Conservation (phyloP, 179 eudicot genomes). For the Spergularia azorica region DNA sequence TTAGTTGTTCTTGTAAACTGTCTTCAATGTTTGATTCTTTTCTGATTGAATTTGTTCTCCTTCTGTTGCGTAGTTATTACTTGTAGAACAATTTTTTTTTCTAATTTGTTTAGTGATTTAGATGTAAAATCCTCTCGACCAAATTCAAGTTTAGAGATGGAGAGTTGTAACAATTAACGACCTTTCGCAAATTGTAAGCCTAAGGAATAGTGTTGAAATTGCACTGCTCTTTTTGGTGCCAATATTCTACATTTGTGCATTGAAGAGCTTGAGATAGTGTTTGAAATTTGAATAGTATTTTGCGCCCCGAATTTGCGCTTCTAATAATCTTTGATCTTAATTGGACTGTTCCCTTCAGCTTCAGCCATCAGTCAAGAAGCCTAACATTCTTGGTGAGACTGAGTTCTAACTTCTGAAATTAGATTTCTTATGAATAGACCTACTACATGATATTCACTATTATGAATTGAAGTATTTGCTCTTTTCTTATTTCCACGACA, state of each 20-base stretch:
- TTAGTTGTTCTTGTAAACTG: constrained; percentile 42
- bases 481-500: background rate
- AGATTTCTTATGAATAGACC: background rate
- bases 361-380: background rate
- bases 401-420: background rate
- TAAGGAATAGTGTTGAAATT: background rate
- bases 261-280: background rate
- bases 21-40: constrained; percentile 41
- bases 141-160: background rate
- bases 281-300: background rate
- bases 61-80: constrained; percentile 18
- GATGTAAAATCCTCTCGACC: background rate
- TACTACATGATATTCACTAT: too few relatives aligned
- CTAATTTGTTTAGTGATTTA: background rate
- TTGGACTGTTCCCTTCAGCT: background rate
- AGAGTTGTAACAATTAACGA: background rate
- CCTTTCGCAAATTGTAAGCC: background rate
- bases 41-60: constrained; percentile 28
- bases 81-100: background rate
- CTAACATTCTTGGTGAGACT: background rate
- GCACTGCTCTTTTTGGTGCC: background rate
- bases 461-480: background rate
- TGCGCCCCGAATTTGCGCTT: too few relatives aligned
- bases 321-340: background rate
- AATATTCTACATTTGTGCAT: background rate